Base-by-base conservation (phyloP, 2,329 filamentous ascomycete genomes). In the Pyrenochaeta sp. region DNA sequence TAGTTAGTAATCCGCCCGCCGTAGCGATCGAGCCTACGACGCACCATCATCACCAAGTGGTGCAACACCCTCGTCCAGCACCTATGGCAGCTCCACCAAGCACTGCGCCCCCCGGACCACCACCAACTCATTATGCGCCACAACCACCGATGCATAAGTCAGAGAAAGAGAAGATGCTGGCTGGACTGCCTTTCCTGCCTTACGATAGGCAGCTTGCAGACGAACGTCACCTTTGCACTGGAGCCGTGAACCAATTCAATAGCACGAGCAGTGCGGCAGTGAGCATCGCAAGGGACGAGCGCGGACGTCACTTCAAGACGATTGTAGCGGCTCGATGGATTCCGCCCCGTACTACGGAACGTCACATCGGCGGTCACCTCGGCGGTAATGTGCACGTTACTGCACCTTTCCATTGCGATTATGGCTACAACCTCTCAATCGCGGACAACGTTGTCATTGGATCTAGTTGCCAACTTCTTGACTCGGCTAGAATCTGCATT, bases 401-500 rank as follows among this genome's bases (percentile, higher is more conserved):
- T 71, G 88, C 91, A 2, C 94, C 94, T 0, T 98, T 99, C 76
- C 89, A 85, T 46, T 97, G 94, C 75, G 93, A 97, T 71, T 97
- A 97, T 72, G 95, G 95, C 0, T 98, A 97, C 80, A 98, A 99
- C 76, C 90, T 98, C 68, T 86, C 86, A 47, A 91, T 99, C 65
- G 93, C 91, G 12, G 90, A 93, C 67, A 89, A 95, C 63, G 92
- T 96, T 2, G 86, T 89, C 54, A 91, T 99, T 65, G 91, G 90
- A 19, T 86, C 91, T 54, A 91, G 92, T 70, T 97, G 93, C 77
- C 89, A 88, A 27, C 90, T 98, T 72, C 87, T 93, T 54, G 95
- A 99, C 74, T 89, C 93, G n/a, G 91, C 89, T 73, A 85, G 89
- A 62, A 90, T 98, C 59, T 88, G 83, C 46, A 93, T 98, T 69